Conservation (phyloP, 495 filamentous ascomycete species). For the Corynascus novoguineensis region DNA sequence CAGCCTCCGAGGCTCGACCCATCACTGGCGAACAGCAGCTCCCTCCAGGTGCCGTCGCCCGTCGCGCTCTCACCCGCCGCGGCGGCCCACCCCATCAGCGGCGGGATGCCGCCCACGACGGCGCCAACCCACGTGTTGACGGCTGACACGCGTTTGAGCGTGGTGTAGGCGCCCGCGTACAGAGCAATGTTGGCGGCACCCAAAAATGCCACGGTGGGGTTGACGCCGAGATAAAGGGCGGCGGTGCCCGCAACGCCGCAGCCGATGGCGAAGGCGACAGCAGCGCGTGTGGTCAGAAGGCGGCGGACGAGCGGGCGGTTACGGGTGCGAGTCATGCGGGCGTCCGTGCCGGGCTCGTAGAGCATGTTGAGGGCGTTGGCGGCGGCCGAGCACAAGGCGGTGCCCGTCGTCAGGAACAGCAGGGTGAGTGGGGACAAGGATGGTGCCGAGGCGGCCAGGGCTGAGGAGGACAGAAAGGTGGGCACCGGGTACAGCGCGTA, state of each 20-base stretch:
- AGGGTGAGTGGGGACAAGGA: constrained; percentile 87
- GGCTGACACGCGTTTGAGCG: constrained; percentile 79
- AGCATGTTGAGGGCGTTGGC: constrained; percentile 98
- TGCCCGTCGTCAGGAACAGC: constrained; percentile 84
- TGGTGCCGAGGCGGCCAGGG: constrained; percentile 57
- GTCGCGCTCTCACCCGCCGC: constrained; percentile 84
- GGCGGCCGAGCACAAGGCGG: constrained; percentile 74
- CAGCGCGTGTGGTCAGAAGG: constrained; percentile 68
- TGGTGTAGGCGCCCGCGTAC: constrained; percentile 90
- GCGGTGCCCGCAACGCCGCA: constrained; percentile 61
- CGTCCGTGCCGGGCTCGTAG: constrained; percentile 84
- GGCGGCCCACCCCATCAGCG: constrained; percentile 96
- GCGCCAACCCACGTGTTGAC: constrained; percentile 96
- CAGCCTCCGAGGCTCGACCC: constrained; percentile 70
- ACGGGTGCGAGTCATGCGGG: constrained; percentile 83
- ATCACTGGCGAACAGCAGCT: constrained; percentile 57
- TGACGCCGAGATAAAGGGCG: constrained; percentile 80
- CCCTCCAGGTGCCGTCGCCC: constrained; percentile 62
- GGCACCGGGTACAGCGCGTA: constrained; percentile 91
- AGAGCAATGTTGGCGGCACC: constrained; percentile 79
- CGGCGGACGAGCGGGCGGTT: constrained; percentile 84
- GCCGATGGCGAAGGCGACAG: constrained; percentile 68
- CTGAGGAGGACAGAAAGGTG: constrained; percentile 62
- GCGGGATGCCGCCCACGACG: constrained; percentile 86
- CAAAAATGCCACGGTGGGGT: constrained; percentile 84